Evolutionary conservation across 2,329 filamentous ascomycete species (phyloP).

Genomic region (Apiospora hydei): DNA sequence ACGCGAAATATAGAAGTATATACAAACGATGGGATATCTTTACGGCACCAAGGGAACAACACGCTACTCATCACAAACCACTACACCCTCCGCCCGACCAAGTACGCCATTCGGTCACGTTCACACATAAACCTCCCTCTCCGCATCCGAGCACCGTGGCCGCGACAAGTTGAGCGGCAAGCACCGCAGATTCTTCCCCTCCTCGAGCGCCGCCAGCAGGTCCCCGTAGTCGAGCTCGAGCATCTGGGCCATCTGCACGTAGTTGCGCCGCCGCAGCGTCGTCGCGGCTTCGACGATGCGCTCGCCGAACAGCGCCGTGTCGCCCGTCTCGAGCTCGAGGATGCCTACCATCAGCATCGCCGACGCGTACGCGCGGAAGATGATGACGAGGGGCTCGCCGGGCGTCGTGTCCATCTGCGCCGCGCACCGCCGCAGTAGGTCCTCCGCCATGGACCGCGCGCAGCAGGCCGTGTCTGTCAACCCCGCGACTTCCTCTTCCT

Average conservation of each 20-base stretch:
- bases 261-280: not conserved
- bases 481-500: not conserved
- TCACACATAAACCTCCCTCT: not conserved
- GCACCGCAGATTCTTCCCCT: not conserved
- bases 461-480: not conserved
- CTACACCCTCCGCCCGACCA: not conserved
- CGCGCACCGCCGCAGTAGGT: not conserved
- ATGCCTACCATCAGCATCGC: conserved; percentile 15
- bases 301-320: not conserved
- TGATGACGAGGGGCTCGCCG: not conserved
- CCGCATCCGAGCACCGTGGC: conserved; percentile 15
- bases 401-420: not conserved
- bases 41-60: not conserved
- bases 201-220: not conserved
- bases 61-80: not conserved
- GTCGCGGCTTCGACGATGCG: not conserved
- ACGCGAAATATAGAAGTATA: not conserved
- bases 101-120: not conserved
- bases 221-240: not conserved
- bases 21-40: not conserved
- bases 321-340: not conserved
- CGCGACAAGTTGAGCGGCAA: conserved; percentile 2
- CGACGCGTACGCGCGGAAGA: not conserved
- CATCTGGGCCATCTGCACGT: not conserved
- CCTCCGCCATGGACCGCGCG: not conserved